Conservation (phyloP, 768 basidiomycete genomes). For the Phallus indusiatus region DNA sequence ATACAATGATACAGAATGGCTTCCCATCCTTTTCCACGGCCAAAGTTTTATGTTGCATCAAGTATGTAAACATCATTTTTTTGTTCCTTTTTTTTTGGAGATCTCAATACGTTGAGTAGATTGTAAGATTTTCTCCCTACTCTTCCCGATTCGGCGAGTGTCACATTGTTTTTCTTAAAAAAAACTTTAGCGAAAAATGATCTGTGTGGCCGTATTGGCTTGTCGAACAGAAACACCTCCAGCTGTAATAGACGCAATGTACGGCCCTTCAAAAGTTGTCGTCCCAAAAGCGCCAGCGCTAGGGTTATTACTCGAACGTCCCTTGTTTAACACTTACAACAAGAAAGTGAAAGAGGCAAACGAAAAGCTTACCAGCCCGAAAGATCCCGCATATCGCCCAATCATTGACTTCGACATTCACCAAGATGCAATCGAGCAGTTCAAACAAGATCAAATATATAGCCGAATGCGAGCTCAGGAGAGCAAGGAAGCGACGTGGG, state of each 20-base stretch:
- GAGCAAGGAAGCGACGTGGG: slow-evolving; percentile 66
- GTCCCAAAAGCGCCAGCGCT: slow-evolving; percentile 95
- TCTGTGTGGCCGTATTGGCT: slow-evolving; percentile 71
- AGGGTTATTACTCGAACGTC: slow-evolving; percentile 84
- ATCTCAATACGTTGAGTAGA: background rate
- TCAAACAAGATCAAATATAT: slow-evolving; percentile 85
- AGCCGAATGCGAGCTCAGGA: slow-evolving; percentile 80
- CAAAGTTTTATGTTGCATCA: slow-evolving; percentile 99
- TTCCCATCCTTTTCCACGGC: slow-evolving; percentile 87
- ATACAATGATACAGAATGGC: slow-evolving; percentile 89
- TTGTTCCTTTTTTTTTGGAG: slow-evolving; percentile 10
- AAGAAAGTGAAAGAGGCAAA: slow-evolving; percentile 15
- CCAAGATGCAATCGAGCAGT: slow-evolving; percentile 58
- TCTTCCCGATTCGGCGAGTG: background rate
- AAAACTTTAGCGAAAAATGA: slow-evolving; percentile 86
- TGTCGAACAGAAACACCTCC: slow-evolving; percentile 69
- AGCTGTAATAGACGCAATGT: slow-evolving; percentile 74
- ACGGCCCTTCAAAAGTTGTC: slow-evolving; percentile 65
- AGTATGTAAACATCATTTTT: slow-evolving; percentile 36
- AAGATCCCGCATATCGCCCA: slow-evolving; percentile 56
- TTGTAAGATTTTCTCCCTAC: background rate
- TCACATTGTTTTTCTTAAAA: background rate
- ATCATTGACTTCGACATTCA: slow-evolving; percentile 65
- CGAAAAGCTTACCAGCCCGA: slow-evolving; percentile 13
- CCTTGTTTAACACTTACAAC: slow-evolving; percentile 75